These are phyloP conservation scores for Trifolium repens DNA, from an alignment of 306 rosid genomes.

Conservation along the genomic window DNA sequence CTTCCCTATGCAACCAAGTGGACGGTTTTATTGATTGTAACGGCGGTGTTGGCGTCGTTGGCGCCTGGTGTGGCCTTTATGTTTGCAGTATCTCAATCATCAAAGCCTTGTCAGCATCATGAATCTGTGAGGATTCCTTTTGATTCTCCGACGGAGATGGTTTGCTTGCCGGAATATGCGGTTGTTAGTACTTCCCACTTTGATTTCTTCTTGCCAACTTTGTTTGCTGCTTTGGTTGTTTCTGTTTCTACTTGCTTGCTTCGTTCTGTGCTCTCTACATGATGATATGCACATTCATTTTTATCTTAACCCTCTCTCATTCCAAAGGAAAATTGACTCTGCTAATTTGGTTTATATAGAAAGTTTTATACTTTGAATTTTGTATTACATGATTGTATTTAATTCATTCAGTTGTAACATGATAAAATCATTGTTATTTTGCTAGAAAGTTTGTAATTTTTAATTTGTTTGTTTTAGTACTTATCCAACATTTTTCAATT, in stretches of 20 bases:
- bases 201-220: conserved; percentile 76
- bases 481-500: too few relatives aligned
- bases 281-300: conserved; percentile 1
- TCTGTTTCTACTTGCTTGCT: conserved; percentile 64
- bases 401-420: background rate
- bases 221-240: conserved; percentile 71
- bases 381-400: background rate
- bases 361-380: background rate
- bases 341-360: background rate
- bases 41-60: conserved; percentile 58
- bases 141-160: conserved; percentile 61
- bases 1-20: conserved; percentile 48
- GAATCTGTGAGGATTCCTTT: conserved; percentile 60
- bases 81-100: conserved; percentile 51
- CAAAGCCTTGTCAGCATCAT: conserved; percentile 40
- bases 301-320: background rate
- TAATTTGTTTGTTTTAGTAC: too few relatives aligned
- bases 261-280: conserved; percentile 44
- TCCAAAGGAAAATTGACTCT: background rate
- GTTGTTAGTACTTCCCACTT: conserved; percentile 52
- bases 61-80: conserved; percentile 58
- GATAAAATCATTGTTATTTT: too few relatives aligned
- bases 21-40: conserved; percentile 52
- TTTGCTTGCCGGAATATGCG: conserved; percentile 62
- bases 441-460: too few relatives aligned